Evolutionary conservation across 805 yeast species (phyloP).

Genomic region (Wickerhamiella spandovensis): DNA sequence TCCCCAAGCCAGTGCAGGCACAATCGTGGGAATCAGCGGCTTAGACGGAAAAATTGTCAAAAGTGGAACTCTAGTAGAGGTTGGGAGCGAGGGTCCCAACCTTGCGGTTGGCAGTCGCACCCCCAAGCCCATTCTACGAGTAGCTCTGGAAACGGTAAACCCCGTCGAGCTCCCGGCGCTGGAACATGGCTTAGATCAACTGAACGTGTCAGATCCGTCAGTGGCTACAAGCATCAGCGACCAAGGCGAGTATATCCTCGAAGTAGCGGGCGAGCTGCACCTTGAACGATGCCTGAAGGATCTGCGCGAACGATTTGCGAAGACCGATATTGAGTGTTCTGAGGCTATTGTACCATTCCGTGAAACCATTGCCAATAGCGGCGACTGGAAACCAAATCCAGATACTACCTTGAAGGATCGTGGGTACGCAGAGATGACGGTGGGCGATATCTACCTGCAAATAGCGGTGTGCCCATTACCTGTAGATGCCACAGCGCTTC

Average conservation of each 20-base stretch:
- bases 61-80: conserved; percentile 66
- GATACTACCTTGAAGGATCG: conserved; percentile 11
- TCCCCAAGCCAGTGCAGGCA: conserved; percentile 81
- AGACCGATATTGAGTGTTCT: conserved; percentile 71
- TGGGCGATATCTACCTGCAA: conserved; percentile 36
- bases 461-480: conserved; percentile 45
- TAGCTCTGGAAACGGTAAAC: conserved; percentile 80
- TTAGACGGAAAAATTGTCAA: conserved; percentile 70
- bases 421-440: conserved; percentile 28
- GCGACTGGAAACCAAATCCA: conserved; percentile 29
- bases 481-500: conserved; percentile 32
- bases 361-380: conserved; percentile 53
- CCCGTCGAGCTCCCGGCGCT: conserved; percentile 66
- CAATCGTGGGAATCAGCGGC: conserved; percentile 88
- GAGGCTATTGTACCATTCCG: conserved; percentile 91
- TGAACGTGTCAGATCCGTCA: conserved; percentile 89
- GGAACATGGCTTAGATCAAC: conserved; percentile 61
- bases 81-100: conserved; percentile 49
- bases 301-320: conserved; percentile 80
- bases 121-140: conserved; percentile 85
- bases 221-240: conserved; percentile 77
- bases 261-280: conserved; percentile 95
- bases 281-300: conserved; percentile 90
- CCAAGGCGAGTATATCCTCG: conserved; percentile 83
- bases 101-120: conserved; percentile 62